A percentile compares a stretch with the other conserved stretches of the same genome.
Conservation (phyloP, 495 filamentous ascomycete species). For the Saxophila tyrrhenica region DNA sequence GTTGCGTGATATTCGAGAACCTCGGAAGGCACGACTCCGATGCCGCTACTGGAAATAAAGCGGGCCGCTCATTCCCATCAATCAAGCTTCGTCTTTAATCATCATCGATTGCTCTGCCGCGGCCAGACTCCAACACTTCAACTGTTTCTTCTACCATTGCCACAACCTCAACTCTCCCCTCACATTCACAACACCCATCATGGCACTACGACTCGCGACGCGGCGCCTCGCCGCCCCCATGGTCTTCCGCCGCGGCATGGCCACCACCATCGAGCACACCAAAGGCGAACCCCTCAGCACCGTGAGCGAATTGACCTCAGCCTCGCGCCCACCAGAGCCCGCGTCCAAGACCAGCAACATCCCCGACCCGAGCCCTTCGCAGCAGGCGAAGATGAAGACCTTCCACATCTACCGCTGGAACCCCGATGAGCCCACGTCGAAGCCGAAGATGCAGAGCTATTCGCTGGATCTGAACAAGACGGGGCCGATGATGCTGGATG, state of each 20-base stretch:
- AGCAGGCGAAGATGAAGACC: slow-evolving; percentile 64
- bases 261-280: slow-evolving; percentile 16
- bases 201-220: slow-evolving; percentile 53
- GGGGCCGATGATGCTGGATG: slow-evolving; percentile 95
- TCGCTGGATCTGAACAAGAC: slow-evolving; percentile 95
- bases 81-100: no score
- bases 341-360: slow-evolving; percentile 42
- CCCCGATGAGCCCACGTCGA: slow-evolving; percentile 76
- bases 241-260: slow-evolving; percentile 16
- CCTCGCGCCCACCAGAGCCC: slow-evolving; percentile 27
- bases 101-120: no score
- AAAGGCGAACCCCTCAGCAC: slow-evolving; percentile 28
- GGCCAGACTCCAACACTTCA: no score
- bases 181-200: slow-evolving; percentile 31
- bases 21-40: no score
- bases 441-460: slow-evolving; percentile 92
- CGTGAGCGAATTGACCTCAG: slow-evolving; percentile 29
- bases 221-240: slow-evolving; percentile 17
- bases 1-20: no score
- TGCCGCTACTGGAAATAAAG: no score
- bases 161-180: not conserved
- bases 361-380: slow-evolving; percentile 43
- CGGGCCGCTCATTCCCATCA: no score
- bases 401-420: slow-evolving; percentile 99
- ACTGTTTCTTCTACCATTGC: no score